Evolutionary conservation across 768 basidiomycete species (phyloP), one percentile per base, ranked within the genome.

Genomic region (Tylopilus sp.): DNA sequence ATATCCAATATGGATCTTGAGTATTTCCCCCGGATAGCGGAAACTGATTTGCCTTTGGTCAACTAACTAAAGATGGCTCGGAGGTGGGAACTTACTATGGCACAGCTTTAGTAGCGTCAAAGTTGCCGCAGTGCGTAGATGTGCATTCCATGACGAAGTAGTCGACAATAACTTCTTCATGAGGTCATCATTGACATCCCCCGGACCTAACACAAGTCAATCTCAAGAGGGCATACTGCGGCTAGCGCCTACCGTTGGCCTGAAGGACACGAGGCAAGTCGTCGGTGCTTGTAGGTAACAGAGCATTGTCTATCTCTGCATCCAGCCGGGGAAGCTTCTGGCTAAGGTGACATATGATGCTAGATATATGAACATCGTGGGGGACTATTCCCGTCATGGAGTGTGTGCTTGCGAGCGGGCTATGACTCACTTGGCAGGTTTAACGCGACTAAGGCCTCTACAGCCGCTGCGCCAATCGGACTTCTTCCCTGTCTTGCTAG

Each of bases 31-130:
- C 45, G 36, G 17, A 47, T 18, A 0, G 5, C n/a, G n/a, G 45
- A 6, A 17, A 40, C 56, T 57, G 13, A 6, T 22, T 17, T 3
- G 30, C n/a, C 4, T 2, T 15, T 6, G n/a, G 1, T 55, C 45
- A 54, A 30, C 35, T 18, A 40, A 20, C 3, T 20, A 11, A 35
- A n/a, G 28, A 33, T 3, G 7, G 11, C 17, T 39, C 3, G 10
- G 28, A 28, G 28, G 28, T 28, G 6, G 31, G 20, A 18, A 26
- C 53, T 45, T 31, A 57, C 54, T n/a, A 23, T 21, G 28, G 18
- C 47, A 57, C 9, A 58, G 13, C 12, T 58, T 58, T 17, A 57
- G n/a, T 25, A 58, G 20, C 6, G 44, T 39, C 38, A 58, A 44
- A 6, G 57, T 58, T 17, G 50, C 47, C 2, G 6, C 21, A 2